Evolutionary conservation across 2,329 filamentous ascomycete genomes (phyloP), one percentile per base, ranked within the genome.

Genomic region (Colletotrichum gigasporum): DNA sequence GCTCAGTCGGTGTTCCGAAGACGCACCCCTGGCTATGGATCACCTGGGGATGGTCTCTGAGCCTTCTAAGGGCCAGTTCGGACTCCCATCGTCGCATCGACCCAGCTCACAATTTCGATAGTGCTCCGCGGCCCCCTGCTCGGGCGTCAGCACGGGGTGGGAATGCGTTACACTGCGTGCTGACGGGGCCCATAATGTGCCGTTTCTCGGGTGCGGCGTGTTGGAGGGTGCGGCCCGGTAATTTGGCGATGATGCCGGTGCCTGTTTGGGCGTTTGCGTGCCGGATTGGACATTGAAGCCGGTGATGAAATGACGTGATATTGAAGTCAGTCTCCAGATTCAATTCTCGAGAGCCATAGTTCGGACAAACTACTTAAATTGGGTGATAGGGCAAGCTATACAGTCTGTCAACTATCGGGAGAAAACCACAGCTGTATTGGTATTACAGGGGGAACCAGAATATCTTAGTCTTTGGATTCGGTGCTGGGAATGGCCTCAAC

Each of bases 71-170:
- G n/a, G 60, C 10, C 45, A 20, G 47, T 22, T 53, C 54, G 39
- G 47, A 41, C 41, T 53, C n/a, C 54, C 16, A 34, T 12, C 12
- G 60, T 63, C 18, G 32, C 18, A 63, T 52, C 16, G 18, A 28
- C 52, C 54, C 54, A 16, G 14, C 5, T 45, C 12, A 11, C 18
- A 26, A 12, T 34, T 53, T 63, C 54, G 39, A 63, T 63, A 63
- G 60, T 63, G 39, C 47, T 4, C 7, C n/a, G n/a, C n/a, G 12
- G 4, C 3, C 8, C 47, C 54, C 54, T 20, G 47, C 51, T 41
- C 47, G 16, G 12, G 16, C n/a, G 60, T 63, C 45, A 53, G 47
- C 60, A 63, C 24, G 7, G 26, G 34, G 32, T 12, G n/a, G 60
- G 32, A 30, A 16, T 20, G 11, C 34, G 20, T 44, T 44, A 22